phyloP scores from a whole-genome alignment of 805 yeast genomes.

The Sungouiella blattae region DNA sequence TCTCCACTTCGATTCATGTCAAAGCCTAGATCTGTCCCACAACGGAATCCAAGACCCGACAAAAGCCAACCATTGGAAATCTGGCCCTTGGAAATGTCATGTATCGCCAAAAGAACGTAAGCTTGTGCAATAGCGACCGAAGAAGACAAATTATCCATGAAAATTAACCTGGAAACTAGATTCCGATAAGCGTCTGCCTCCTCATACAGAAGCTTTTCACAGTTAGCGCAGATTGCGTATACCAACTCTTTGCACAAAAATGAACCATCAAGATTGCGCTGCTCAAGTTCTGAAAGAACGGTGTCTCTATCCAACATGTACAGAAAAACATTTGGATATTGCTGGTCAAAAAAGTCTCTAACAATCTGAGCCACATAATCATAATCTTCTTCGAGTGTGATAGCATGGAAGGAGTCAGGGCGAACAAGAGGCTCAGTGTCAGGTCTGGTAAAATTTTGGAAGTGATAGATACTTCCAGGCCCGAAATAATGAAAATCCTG shows the following conservation, averaged over 20 bases:
- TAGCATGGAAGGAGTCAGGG: background rate
- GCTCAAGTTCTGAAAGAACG: conserved; percentile 9
- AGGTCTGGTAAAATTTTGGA: conserved; percentile 1
- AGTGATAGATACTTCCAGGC: conserved; percentile 15
- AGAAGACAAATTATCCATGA: conserved; percentile 5
- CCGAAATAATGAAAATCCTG: conserved; percentile 13
- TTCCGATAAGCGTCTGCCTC: conserved; percentile 15
- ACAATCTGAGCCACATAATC: conserved; percentile 12
- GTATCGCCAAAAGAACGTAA: conserved; percentile 13
- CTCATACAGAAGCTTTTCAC: conserved; percentile 6
- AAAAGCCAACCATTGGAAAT: conserved; percentile 15
- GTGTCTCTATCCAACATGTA: conserved; percentile 9
- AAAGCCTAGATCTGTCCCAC: conserved; percentile 15
- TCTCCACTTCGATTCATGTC: conserved; percentile 7
- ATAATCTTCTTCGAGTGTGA: conserved; percentile 12
- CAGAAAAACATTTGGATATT: conserved; percentile 5
- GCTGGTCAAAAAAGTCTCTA: conserved; percentile 8
- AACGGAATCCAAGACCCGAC: conserved; percentile 13
- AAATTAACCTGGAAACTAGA: conserved; percentile 6
- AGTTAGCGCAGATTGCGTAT: conserved; percentile 15
- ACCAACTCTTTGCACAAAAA: conserved; percentile 8
- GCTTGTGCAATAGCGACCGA: conserved; percentile 14
- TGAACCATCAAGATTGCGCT: conserved; percentile 8
- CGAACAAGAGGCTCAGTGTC: conserved; percentile 4
- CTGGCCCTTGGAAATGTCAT: conserved; percentile 14